Evolutionary conservation across 768 basidiomycete genomes (phyloP).

Genomic region (Coprinopsis cinerea): DNA sequence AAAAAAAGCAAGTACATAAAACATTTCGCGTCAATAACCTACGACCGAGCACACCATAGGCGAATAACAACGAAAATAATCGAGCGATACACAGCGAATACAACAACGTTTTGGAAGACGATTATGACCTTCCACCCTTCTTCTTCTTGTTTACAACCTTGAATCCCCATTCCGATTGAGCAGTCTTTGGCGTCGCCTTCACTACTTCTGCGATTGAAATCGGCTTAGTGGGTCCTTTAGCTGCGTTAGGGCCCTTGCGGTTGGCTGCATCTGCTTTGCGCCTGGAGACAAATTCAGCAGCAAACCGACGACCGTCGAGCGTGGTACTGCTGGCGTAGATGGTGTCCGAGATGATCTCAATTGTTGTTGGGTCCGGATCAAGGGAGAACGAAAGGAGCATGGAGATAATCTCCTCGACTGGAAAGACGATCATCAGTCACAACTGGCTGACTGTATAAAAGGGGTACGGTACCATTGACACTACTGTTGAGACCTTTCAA

Average conservation of each 20-base stretch:
- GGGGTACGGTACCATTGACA: conserved; percentile 55
- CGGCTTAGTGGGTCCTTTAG: conserved; percentile 41
- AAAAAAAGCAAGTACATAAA: no score
- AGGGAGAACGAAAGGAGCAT: conserved; percentile 94
- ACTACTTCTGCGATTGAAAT: conserved; percentile 87
- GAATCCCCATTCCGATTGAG: conserved; percentile 82
- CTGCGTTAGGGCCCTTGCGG: conserved; percentile 34
- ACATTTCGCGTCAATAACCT: neutral
- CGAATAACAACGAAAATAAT: neutral
- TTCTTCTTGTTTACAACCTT: conserved; percentile 97
- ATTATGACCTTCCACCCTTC: conserved; percentile 61
- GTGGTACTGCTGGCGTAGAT: conserved; percentile 95
- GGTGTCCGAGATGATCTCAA: conserved; percentile 91
- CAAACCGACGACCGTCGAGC: conserved; percentile 91
- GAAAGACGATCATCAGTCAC: conserved; percentile 6
- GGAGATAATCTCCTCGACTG: conserved; percentile 94
- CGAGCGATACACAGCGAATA: no score
- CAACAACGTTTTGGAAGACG: no score
- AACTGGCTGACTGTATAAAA: neutral
- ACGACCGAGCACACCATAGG: no score
- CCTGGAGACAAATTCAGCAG: conserved; percentile 82
- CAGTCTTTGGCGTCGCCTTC: conserved; percentile 76
- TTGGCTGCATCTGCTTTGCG: conserved; percentile 76
- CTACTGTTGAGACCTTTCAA: conserved; percentile 70
- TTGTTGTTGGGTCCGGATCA: conserved; percentile 74